A percentile compares a stretch with the other conserved stretches of the same genome.
Evolutionary conservation across 2,329 filamentous ascomycete genomes (phyloP).

Genomic region (Stemphylium vesicarium): DNA sequence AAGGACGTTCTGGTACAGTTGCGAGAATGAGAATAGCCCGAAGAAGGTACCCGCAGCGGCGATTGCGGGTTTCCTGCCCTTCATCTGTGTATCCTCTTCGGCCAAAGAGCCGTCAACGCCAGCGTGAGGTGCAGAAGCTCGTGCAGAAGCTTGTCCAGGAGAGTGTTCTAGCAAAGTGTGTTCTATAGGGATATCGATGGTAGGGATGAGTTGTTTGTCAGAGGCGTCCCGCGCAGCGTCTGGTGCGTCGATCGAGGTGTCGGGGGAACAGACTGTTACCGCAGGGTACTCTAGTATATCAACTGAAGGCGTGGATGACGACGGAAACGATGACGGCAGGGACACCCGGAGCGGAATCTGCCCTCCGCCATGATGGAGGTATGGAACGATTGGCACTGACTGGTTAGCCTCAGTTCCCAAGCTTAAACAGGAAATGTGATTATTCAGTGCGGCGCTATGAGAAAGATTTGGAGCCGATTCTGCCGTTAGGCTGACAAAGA

Average conservation of each 20-base stretch:
- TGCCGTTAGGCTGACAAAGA: conserved; percentile 25
- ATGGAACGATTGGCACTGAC: conserved; percentile 46
- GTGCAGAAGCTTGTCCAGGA: conserved; percentile 20
- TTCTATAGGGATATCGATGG: conserved; percentile 38
- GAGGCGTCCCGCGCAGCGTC: conserved; percentile 40
- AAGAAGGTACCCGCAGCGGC: conserved; percentile 46
- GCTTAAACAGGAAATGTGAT: conserved; percentile 14
- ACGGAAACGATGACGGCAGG: conserved; percentile 33
- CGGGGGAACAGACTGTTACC: conserved; percentile 26
- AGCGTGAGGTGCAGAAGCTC: conserved; percentile 24
- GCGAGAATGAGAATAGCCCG: conserved; percentile 45
- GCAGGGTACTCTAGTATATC: conserved; percentile 34
- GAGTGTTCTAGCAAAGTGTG: conserved; percentile 33
- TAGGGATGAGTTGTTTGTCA: conserved; percentile 22
- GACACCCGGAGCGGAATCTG: conserved; percentile 42
- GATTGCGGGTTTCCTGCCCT: conserved; percentile 43
- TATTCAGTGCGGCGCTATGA: conserved; percentile 6
- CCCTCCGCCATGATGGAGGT: conserved; percentile 42
- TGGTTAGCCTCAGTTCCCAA: conserved; percentile 32
- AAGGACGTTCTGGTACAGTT: conserved; percentile 45
- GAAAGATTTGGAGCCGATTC: conserved; percentile 26
- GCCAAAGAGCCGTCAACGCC: conserved; percentile 19
- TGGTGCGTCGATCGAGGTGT: conserved; percentile 17
- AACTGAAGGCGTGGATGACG: conserved; percentile 30
- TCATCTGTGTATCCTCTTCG: conserved; percentile 41